Percentiles rank a stretch among this genome's conserved stretches.
phyloP scores from a whole-genome alignment of 2,329 filamentous ascomycete species.

The Exophiala dermatitidis region DNA sequence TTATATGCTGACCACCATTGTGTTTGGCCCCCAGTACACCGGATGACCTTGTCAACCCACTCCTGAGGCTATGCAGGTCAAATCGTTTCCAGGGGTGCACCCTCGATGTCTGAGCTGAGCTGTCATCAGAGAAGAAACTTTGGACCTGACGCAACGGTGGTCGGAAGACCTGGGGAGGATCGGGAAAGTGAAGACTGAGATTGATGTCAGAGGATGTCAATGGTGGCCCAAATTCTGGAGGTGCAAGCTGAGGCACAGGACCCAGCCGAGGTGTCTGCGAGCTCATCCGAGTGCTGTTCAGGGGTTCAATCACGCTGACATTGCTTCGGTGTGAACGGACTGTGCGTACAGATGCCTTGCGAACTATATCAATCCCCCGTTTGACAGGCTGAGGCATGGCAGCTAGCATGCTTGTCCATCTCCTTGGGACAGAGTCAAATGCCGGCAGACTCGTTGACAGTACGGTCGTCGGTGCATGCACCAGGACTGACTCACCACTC shows the following conservation, averaged over 20 bases:
- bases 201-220: conserved; percentile 21
- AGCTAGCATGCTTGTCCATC: conserved; percentile 24
- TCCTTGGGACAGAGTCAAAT: conserved; percentile 12
- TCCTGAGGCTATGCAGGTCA: conserved; percentile 17
- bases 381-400: conserved; percentile 22
- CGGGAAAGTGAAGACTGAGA: conserved; percentile 25
- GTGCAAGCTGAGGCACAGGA: conserved; percentile 19
- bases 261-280: conserved; percentile 11
- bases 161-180: conserved; percentile 11
- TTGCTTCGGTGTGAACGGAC: conserved; percentile 23
- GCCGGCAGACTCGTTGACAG: conserved; percentile 9
- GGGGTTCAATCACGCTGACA: conserved; percentile 21
- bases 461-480: conserved; percentile 8
- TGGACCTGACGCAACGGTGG: conserved; percentile 27
- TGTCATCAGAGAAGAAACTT: conserved; percentile 37
- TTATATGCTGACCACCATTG: conserved; percentile 2
- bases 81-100: conserved; percentile 13
- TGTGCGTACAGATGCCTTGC: conserved; percentile 22
- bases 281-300: conserved; percentile 24
- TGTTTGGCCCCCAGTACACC: conserved; percentile 8
- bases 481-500: conserved; percentile 21
- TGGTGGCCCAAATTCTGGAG: conserved; percentile 23
- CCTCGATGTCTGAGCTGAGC: conserved; percentile 26
- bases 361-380: conserved; percentile 18
- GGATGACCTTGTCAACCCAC: conserved; percentile 18